phyloP scores from a whole-genome alignment of 2,329 filamentous ascomycete species.

The Hortaea sp. region DNA sequence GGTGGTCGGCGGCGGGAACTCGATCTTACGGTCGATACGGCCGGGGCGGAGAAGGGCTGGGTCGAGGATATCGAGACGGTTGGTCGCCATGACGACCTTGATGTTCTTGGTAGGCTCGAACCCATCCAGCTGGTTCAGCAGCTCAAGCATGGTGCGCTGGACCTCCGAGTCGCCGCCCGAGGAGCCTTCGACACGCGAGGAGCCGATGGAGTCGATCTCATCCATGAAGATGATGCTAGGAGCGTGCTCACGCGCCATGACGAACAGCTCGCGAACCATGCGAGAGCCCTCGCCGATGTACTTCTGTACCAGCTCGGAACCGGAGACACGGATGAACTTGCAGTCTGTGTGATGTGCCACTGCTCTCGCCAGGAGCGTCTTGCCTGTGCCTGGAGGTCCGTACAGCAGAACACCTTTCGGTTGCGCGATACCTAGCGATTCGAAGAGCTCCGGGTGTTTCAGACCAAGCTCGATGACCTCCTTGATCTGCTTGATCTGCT shows the following conservation, averaged over 20 bases:
- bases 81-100: conserved; percentile 99
- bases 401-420: conserved; percentile 96
- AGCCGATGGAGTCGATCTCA: conserved; percentile 98
- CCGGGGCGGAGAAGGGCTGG: conserved; percentile 91
- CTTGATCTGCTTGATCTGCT: conserved; percentile 99
- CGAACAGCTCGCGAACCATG: conserved; percentile 98
- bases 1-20: conserved; percentile 93
- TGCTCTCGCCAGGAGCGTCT: conserved; percentile 87
- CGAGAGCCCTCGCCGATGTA: conserved; percentile 97
- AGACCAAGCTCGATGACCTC: conserved; percentile 98
- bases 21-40: conserved; percentile 96
- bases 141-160: conserved; percentile 95
- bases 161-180: conserved; percentile 96
- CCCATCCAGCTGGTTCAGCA: conserved; percentile 95
- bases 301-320: conserved; percentile 94
- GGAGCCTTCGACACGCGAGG: conserved; percentile 88
- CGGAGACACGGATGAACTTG: conserved; percentile 96
- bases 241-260: conserved; percentile 97
- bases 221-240: conserved; percentile 99
- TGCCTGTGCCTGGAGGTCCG: conserved; percentile 91
- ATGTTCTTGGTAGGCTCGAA: conserved; percentile 96
- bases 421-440: conserved; percentile 96
- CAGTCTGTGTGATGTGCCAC: conserved; percentile 98
- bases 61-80: conserved; percentile 93
- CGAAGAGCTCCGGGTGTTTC: conserved; percentile 96